Evolutionary conservation across 495 filamentous ascomycete species (phyloP), one percentile per base, ranked within the genome.

Genomic region (Hyaloscypha variabilis): DNA sequence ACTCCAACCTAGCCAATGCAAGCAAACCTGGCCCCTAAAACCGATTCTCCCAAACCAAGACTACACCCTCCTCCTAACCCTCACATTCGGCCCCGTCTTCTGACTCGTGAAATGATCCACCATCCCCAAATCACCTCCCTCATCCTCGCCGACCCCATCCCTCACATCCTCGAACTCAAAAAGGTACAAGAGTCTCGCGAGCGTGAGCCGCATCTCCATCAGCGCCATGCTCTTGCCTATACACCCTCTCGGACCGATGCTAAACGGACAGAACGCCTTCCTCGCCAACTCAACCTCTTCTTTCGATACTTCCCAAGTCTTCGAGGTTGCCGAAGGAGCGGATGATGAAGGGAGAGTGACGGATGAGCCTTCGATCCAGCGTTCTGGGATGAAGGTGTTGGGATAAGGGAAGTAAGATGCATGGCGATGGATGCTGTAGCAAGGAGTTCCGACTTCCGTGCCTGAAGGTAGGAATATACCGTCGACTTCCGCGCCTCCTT

Each of bases 221-320:
- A 82, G 84, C 1, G 86, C 86, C 64, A 90, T 70, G 0, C 76
- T 77, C 71, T 85, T 87, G 1, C 86, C 87, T n/a, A 88, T 81
- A 65, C 87, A 90, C 1, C 77, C 78, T 19, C 86, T 72, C 0
- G 82, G 79, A 0, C 87, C 87, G 53, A 85, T 71, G 2, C 77
- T 81, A 67, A 89, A 89, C 2, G 88, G 81, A 55, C 75, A 79
- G 70, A 86, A 89, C 2, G 84, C 85, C 36, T 78, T 79, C 67
- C 77, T 79, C 3, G 82, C 81, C 23, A 77, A 31, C 1, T 70
- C 71, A 0, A 83, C 76, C 23, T 77, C 73, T 1, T 75, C 71
- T 53, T 78, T 77, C 17, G 66, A 73, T 8, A 71, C 60, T 6
- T 28, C 59, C 24, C 25, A 49, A 30, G 39, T 17, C 39, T n/a